Conservation (phyloP, 495 filamentous ascomycete species). For the Penicillium verhagenii region DNA sequence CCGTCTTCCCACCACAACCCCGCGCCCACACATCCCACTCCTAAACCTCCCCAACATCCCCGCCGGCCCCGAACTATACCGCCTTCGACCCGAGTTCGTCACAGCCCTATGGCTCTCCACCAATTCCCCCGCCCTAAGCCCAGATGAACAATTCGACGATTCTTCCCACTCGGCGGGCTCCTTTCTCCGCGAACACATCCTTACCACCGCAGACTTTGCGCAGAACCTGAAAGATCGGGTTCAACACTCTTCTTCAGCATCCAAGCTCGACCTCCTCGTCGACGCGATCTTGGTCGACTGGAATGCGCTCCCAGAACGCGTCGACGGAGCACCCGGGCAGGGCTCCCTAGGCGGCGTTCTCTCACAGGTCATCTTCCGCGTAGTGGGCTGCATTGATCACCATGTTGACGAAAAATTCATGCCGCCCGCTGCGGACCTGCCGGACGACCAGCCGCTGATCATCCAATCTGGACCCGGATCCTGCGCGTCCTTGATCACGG, state of each 20-base stretch:
- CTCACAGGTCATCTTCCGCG: constrained; percentile 39
- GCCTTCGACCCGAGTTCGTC: constrained; percentile 76
- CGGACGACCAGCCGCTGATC: constrained; percentile 49
- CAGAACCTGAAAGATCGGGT: constrained; percentile 16
- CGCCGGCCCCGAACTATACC: constrained; percentile 55
- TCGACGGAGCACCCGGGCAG: constrained; percentile 15
- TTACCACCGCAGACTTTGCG: constrained; percentile 44
- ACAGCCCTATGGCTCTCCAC: constrained; percentile 43
- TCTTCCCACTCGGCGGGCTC: constrained; percentile 27
- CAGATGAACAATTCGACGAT: constrained; percentile 30
- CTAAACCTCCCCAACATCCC: constrained; percentile 65
- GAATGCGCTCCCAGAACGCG: constrained; percentile 68
- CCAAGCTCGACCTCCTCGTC: constrained; percentile 27
- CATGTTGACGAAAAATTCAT: constrained; percentile 77
- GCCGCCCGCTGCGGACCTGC: constrained; percentile 26
- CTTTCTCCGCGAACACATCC: constrained; percentile 40
- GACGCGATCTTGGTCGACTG: constrained; percentile 78
- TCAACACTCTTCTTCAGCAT: background rate
- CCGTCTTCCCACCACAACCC: constrained; percentile 40
- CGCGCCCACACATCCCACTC: constrained; percentile 72
- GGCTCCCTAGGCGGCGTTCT: constrained; percentile 32
- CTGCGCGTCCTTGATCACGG: constrained; percentile 74
- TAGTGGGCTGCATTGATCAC: constrained; percentile 87
- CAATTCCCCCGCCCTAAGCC: constrained; percentile 22
- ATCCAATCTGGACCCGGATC: constrained; percentile 69